Conservation (phyloP, 2,329 filamentous ascomycete genomes). For the Lachnellula hyalina region DNA sequence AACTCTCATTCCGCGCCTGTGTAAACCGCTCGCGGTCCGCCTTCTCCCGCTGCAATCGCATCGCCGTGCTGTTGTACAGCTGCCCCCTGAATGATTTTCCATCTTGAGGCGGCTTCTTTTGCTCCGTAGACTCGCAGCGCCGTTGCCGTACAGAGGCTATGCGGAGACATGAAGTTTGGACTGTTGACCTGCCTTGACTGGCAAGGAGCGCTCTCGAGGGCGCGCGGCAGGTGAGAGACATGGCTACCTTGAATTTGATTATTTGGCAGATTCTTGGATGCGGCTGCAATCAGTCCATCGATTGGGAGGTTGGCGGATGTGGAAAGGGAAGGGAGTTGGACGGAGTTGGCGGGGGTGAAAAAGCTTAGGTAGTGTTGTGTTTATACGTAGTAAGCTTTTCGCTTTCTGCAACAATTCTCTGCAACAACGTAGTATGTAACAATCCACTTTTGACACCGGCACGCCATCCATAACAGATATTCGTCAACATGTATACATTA, state of each 20-base stretch:
- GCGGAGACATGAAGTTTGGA: slow-evolving; percentile 17
- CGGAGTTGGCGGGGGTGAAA: neutral
- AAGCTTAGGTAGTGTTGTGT: neutral
- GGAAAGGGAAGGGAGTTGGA: neutral
- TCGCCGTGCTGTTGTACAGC: slow-evolving; percentile 53
- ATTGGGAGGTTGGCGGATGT: neutral
- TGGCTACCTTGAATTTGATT: slow-evolving; percentile 2
- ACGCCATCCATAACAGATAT: neutral
- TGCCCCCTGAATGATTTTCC: slow-evolving; percentile 48
- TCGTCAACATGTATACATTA: neutral
- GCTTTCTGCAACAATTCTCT: neutral
- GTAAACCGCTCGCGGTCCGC: slow-evolving; percentile 49
- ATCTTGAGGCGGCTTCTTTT: slow-evolving; percentile 12
- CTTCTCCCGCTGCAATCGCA: slow-evolving; percentile 49
- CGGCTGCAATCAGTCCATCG: neutral
- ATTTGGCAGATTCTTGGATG: neutral
- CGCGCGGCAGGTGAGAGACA: slow-evolving; percentile 21
- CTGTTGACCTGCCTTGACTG: slow-evolving; percentile 12
- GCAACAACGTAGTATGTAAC: neutral
- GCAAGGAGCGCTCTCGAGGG: slow-evolving; percentile 24
- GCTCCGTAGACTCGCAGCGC: slow-evolving; percentile 25
- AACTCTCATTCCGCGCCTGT: slow-evolving; percentile 34
- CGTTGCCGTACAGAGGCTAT: slow-evolving; percentile 11
- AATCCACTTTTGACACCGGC: neutral
- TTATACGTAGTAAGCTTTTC: neutral